Evolutionary conservation across 805 yeast genomes (phyloP).

Genomic region (Kregervanrija delftensis): DNA sequence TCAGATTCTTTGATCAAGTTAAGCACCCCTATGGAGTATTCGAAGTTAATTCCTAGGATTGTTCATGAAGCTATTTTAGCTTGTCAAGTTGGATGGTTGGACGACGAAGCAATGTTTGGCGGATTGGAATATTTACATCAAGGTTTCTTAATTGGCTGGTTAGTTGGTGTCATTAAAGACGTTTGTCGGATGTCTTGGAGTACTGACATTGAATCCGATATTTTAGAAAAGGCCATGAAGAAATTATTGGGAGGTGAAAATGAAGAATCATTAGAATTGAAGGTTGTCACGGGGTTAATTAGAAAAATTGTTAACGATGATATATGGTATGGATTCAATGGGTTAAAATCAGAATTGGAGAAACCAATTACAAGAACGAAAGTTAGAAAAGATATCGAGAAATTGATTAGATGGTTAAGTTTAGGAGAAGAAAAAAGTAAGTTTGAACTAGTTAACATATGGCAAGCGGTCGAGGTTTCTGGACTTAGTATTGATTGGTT

Average conservation of each 20-base stretch:
- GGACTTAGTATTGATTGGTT: constrained; percentile 17
- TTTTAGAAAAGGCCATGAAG: constrained; percentile 14
- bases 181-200: constrained; percentile 15
- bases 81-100: constrained; percentile 46
- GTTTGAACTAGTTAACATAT: constrained; percentile 18
- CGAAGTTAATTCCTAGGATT: constrained; percentile 63
- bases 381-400: too few relatives aligned
- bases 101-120: constrained; percentile 53
- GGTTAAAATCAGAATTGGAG: constrained; percentile 7
- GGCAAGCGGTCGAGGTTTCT: constrained; percentile 10
- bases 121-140: constrained; percentile 87
- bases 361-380: constrained; percentile 11
- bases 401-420: too few relatives aligned
- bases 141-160: constrained; percentile 57
- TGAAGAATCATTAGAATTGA: constrained; percentile 15
- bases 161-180: constrained; percentile 37
- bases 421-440: background rate
- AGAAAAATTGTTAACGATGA: constrained; percentile 13
- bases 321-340: constrained; percentile 8
- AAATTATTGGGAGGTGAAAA: constrained; percentile 15
- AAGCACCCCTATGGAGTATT: constrained; percentile 59
- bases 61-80: constrained; percentile 68
- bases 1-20: constrained; percentile 75
- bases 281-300: constrained; percentile 13
- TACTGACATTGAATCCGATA: constrained; percentile 3